phyloP scores from a whole-genome alignment of 176 grass and related monocot species.

The Stipa capillata region DNA sequence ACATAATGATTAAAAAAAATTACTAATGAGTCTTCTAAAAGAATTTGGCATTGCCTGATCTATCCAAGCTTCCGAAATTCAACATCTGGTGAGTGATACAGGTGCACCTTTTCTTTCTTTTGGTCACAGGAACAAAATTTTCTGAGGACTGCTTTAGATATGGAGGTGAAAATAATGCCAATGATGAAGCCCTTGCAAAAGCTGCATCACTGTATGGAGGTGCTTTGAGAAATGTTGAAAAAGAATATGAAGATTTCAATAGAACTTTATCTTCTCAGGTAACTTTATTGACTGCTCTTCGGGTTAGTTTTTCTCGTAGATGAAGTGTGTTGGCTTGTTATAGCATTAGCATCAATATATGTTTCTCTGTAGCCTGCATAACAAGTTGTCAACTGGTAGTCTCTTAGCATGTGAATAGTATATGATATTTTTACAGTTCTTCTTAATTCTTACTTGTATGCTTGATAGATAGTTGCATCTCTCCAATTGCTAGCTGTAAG shows the following conservation, averaged over 20 bases:
- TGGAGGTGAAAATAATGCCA: slow-evolving; percentile 68
- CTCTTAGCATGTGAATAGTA: background rate
- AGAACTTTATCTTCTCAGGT: slow-evolving; percentile 81
- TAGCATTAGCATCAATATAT: background rate
- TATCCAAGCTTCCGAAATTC: background rate
- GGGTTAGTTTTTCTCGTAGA: background rate
- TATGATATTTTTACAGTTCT: background rate
- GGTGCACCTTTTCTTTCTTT: slow-evolving; percentile 23
- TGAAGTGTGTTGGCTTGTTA: background rate
- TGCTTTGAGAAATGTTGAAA: slow-evolving; percentile 92
- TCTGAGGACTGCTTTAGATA: slow-evolving; percentile 98
- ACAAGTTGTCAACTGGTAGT: background rate
- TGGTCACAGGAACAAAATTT: slow-evolving; percentile 73
- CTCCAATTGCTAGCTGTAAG: background rate
- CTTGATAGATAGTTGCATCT: background rate
- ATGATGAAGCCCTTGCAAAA: slow-evolving; percentile 66
- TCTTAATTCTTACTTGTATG: background rate
- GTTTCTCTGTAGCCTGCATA: background rate
- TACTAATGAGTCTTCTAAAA: background rate
- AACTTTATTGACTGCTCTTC: slow-evolving; percentile 1
- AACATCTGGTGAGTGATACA: slow-evolving; percentile 1
- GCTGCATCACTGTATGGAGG: slow-evolving; percentile 78
- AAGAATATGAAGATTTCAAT: slow-evolving; percentile 90
- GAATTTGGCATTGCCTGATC: background rate
- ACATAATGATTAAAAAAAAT: background rate